phyloP scores from a whole-genome alignment of 106 monocot genomes.

The Posidonia australis region DNA sequence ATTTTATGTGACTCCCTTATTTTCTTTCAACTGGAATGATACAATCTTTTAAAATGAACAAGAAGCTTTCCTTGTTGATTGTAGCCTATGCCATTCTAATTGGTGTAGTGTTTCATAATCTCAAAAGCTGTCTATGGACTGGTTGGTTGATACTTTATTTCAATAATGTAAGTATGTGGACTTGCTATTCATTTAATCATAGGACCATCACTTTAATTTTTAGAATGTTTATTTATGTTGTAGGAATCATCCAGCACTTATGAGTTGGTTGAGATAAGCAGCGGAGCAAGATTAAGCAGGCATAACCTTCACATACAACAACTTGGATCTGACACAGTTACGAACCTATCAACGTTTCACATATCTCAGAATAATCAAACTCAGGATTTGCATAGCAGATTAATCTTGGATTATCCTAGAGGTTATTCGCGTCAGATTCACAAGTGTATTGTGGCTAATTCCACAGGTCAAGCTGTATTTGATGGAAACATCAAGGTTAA shows the following conservation, averaged over 20 bases:
- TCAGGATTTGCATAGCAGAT: conserved; percentile 91
- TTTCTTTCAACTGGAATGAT: too few relatives aligned
- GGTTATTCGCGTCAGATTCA: conserved; percentile 82
- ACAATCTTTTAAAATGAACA: too few relatives aligned
- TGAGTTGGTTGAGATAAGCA: conserved; percentile 69
- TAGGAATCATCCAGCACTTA: conserved; percentile 72
- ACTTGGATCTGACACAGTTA: conserved; percentile 72
- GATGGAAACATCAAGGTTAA: conserved; percentile 89
- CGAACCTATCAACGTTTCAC: conserved; percentile 68
- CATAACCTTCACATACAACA: conserved; percentile 92
- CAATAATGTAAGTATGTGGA: too few relatives aligned
- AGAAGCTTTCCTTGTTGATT: too few relatives aligned
- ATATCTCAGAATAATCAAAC: conserved; percentile 64
- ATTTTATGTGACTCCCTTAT: too few relatives aligned
- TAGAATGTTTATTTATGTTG: background rate
- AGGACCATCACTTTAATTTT: background rate
- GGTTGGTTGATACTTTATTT: too few relatives aligned
- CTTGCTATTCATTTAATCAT: too few relatives aligned
- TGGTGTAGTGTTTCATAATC: too few relatives aligned
- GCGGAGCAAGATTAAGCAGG: conserved; percentile 71
- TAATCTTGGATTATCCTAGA: conserved; percentile 78
- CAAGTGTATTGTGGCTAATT: conserved; percentile 71
- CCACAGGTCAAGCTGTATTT: conserved; percentile 66
- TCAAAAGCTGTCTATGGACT: too few relatives aligned
- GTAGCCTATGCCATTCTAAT: too few relatives aligned